Evolutionary conservation across 129 eudicot genomes (phyloP), one percentile per base, ranked within the genome.

Genomic region (Artemisia annua): DNA sequence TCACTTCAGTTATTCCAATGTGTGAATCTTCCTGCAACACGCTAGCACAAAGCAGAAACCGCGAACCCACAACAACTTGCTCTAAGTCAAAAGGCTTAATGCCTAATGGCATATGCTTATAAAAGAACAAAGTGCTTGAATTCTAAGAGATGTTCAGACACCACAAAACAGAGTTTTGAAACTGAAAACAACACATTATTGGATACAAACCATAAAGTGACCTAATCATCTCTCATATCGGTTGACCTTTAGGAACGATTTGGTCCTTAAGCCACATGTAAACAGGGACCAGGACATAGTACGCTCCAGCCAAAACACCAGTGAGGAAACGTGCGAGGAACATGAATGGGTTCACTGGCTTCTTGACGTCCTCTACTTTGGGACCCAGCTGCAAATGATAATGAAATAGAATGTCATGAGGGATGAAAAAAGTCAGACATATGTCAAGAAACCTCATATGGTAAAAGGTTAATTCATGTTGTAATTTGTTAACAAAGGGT

Each of bases 281-380:
- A 61, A 83, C 74, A 43, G 87, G 87, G 57, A 83, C 82, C 71
- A 95, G 80, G 17, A 95, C 87, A 30, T 70, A 95, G 85, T 90
- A 95, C 22, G 86, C 66, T 67, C 85, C 96, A 26, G 99, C 99
- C 80, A 90, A 9, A 18, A 87, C 83, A 56, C 99, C 99, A 53
- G 90, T 78, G 59, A 90, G 59, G 63, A 95, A 80, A 48, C 97
- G 96, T 2, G 19, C 53, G 0, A 90, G 50, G 77, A 95, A 95
- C 77, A 87, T 89, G 3, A 79, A 67, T 2, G 94, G 97, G 66
- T 88, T 88, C 75, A 82, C 87, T 12, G 96, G 96, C 72, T 95
- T 54, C 50, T 77, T 43, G 24, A 88, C 84, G 46, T 95, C 97
- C 78, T 95, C 97, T 18, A 44, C 87, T 77, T 90, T 95, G 1